Evolutionary conservation across 2,329 filamentous ascomycete species (phyloP).

Genomic region (Neurospora crassa): DNA sequence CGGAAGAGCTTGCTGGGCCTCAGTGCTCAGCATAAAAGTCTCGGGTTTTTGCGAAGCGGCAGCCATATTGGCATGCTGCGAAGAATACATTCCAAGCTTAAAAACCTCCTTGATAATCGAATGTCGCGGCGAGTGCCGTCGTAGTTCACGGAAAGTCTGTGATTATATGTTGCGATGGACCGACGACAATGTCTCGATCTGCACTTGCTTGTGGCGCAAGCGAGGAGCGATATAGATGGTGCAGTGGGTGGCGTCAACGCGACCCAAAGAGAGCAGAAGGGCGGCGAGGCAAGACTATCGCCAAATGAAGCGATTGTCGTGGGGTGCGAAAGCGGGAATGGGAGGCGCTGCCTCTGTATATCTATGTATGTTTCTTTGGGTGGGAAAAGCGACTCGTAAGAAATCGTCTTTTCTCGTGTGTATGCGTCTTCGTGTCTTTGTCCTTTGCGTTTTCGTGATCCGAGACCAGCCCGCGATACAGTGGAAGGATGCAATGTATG

Average conservation of each 20-base stretch:
- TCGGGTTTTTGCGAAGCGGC: constrained; percentile 91
- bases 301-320: constrained; percentile 7
- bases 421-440: constrained; percentile 8
- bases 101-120: not conserved
- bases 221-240: not conserved
- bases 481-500: constrained; percentile 13
- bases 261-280: not conserved
- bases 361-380: not conserved
- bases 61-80: constrained; percentile 78
- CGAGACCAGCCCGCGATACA: constrained; percentile 26
- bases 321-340: constrained; percentile 1
- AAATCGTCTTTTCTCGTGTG: constrained; percentile 3
- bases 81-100: constrained; percentile 52
- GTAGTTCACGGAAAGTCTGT: not conserved
- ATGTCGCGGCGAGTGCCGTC: not conserved
- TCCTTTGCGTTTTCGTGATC: constrained; percentile 11
- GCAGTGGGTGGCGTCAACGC: not conserved
- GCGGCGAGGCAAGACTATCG: not conserved
- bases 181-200: not conserved
- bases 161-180: not conserved
- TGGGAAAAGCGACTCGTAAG: constrained; percentile 1
- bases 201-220: not conserved
- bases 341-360: constrained; percentile 18
- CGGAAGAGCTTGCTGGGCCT: constrained; percentile 91
- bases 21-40: constrained; percentile 96